phyloP scores from a whole-genome alignment of 805 yeast species.

The Candida andamanensis region DNA sequence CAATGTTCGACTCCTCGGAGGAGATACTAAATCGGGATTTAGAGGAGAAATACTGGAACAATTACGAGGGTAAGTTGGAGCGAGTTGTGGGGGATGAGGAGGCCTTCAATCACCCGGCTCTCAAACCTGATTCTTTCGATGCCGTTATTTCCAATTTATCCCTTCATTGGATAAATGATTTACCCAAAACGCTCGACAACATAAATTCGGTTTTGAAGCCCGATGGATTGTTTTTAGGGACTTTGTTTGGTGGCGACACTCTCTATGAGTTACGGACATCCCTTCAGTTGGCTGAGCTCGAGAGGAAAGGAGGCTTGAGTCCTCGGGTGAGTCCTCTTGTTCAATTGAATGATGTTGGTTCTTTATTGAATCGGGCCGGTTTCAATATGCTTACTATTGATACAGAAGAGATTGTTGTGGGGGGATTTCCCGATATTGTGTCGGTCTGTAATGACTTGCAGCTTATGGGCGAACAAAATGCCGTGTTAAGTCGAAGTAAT shows the following conservation, averaged over 20 bases:
- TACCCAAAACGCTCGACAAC: constrained; percentile 58
- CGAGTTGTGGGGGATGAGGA: constrained; percentile 70
- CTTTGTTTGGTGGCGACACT: constrained; percentile 81
- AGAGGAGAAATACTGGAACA: constrained; percentile 33
- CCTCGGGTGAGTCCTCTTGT: constrained; percentile 82
- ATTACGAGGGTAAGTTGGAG: constrained; percentile 39
- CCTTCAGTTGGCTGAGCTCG: constrained; percentile 77
- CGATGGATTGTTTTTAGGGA: constrained; percentile 77
- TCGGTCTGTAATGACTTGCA: constrained; percentile 68
- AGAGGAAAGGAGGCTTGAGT: constrained; percentile 71
- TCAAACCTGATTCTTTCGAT: constrained; percentile 46
- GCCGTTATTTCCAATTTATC: constrained; percentile 70
- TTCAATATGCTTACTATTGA: constrained; percentile 79
- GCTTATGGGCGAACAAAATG: constrained; percentile 81
- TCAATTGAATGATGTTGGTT: constrained; percentile 71
- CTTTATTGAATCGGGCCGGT: constrained; percentile 66
- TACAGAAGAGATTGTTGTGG: constrained; percentile 76
- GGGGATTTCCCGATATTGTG: constrained; percentile 64
- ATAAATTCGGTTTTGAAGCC: constrained; percentile 61
- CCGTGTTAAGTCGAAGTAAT: constrained; percentile 47
- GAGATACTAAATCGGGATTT: constrained; percentile 51
- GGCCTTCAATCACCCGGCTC: constrained; percentile 37
- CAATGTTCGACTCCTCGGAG: constrained; percentile 63
- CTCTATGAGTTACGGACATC: constrained; percentile 77
- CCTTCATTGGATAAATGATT: constrained; percentile 81